Evolutionary conservation across 208 protist species (phyloP).

Genomic region (Tritrichomonas musculus): DNA sequence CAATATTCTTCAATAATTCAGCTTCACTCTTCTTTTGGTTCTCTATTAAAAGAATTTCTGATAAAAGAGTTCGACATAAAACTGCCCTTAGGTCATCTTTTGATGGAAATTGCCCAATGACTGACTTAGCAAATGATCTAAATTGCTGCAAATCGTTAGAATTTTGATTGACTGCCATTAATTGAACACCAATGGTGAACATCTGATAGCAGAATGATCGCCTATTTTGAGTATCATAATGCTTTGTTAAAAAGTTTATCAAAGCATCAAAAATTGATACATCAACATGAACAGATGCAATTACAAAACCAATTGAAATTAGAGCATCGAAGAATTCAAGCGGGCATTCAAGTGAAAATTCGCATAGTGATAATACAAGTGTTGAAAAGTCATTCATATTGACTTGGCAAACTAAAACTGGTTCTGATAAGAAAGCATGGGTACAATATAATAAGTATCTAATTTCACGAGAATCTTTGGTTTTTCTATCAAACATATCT

Average conservation of each 20-base stretch:
- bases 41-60: not conserved
- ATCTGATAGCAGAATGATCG: not conserved
- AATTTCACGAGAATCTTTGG: not conserved
- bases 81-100: not conserved
- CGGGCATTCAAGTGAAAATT: not conserved
- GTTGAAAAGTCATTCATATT: not conserved
- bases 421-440: constrained; percentile 8
- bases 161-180: not conserved
- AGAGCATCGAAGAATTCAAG: not conserved
- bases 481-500: not conserved
- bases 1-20: not conserved
- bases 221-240: not conserved
- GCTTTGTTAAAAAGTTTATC: not conserved
- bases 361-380: not conserved
- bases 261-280: not conserved
- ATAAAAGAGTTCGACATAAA: not conserved
- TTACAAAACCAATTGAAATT: not conserved
- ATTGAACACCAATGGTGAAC: not conserved
- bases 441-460: not conserved
- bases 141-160: not conserved
- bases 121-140: not conserved
- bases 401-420: not conserved
- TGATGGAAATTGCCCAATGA: not conserved
- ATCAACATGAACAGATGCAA: not conserved
- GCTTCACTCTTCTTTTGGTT: not conserved